Base-by-base conservation (phyloP, 1,284 basidiomycete genomes). In the Trichosporon ovoides region DNA sequence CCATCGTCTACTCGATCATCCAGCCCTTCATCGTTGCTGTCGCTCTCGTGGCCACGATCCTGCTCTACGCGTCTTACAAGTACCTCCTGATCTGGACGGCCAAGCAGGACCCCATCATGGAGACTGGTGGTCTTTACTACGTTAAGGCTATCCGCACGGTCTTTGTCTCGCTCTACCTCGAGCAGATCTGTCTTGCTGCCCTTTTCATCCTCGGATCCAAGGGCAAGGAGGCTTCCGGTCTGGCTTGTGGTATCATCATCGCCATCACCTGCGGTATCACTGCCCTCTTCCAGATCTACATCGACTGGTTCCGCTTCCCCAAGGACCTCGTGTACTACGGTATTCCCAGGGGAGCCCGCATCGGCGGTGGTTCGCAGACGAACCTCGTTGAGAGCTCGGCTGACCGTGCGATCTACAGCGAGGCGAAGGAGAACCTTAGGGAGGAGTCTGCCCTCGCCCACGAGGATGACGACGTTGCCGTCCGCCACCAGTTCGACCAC, bases 51-150 rank as follows among this genome's bases (percentile, higher is more conserved):
- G 73, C 72, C 13, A 68, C 75, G 52, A 20, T 64, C 55, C 55
- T 78, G 22, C 63, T 76, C 46, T 78, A 75, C 69, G 65, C 67
- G 20, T 69, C 71, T 19, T 74, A 77, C 75, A 77, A 77, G 65
- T 78, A 77, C 69, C 59, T 69, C 38, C 64, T 78, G 16, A 62
- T 69, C 53, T 78, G 76, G 76, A 70, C 69, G 58, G 70, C 71
- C 53, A 73, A 75, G 61, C 77, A 78, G 68, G 65, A 68, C 35
- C 71, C 74, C 55, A 56, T 62, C 33, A 58, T 72, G 46, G 77
- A 78, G 66, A 77, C 77, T 20, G 77, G 77, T 19, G 77, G 77
- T 36, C 64, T 71, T 31, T 78, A 72, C 65, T 77, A 77, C 72
- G 70, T 75, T 67, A 74, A 71, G 65, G 74, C 72, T 16, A 62